Percentiles rank a stretch among this genome's conserved stretches.
These are phyloP conservation scores for Xylaria intraflava DNA, from an alignment of 495 filamentous ascomycete species.

Conservation along the genomic window DNA sequence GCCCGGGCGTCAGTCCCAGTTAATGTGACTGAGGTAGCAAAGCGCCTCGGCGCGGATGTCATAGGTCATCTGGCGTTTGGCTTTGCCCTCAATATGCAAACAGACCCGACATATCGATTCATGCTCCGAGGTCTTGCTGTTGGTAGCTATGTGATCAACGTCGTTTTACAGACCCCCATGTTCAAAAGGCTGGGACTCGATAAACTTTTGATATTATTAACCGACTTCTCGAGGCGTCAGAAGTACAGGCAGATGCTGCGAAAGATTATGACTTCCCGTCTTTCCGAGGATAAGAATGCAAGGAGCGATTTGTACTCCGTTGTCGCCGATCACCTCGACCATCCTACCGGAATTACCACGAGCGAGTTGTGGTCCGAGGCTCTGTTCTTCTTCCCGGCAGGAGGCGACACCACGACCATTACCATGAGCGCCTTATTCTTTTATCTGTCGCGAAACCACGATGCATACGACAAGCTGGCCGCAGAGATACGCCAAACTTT, in stretches of 20 bases:
- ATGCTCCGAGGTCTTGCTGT: not conserved
- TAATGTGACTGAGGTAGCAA: conserved; percentile 8
- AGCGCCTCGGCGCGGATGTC: conserved; percentile 15
- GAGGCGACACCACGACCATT: conserved; percentile 10
- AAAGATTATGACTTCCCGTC: conserved; percentile 10
- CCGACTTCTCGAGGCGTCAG: not conserved
- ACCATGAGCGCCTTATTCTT: conserved; percentile 8
- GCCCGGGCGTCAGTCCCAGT: conserved; percentile 12
- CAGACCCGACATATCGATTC: conserved; percentile 4
- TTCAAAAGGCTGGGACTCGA: not conserved
- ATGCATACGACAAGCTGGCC: conserved; percentile 33
- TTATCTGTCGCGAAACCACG: conserved; percentile 25
- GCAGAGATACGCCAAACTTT: conserved; percentile 36
- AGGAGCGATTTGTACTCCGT: conserved; percentile 17
- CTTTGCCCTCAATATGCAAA: conserved; percentile 13
- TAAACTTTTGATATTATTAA: not conserved
- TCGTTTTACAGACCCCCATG: conserved; percentile 12
- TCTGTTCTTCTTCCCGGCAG: conserved; percentile 12
- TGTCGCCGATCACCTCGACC: conserved; percentile 36
- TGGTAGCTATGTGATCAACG: conserved; percentile 3
- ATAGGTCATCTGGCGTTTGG: conserved; percentile 19
- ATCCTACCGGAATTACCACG: not conserved
- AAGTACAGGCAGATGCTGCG: not conserved
- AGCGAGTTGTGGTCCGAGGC: conserved; percentile 19
- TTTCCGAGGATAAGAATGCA: conserved; percentile 5